Evolutionary conservation across 2,329 filamentous ascomycete species (phyloP).

Genomic region (Fusarium veterinarium): DNA sequence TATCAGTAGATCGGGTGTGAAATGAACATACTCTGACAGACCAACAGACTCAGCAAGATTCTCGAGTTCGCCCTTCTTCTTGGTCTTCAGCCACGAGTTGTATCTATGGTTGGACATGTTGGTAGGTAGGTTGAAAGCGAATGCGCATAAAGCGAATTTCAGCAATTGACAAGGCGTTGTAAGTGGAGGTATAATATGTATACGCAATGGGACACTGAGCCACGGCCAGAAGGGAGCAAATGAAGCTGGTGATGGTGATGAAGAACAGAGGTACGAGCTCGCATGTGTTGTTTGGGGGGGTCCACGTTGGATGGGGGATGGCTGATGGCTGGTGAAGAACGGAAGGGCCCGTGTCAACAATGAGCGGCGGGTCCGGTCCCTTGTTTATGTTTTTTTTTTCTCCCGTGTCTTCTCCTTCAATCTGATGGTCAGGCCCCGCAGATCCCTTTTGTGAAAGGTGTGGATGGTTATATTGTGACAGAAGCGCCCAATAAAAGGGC

Average conservation of each 20-base stretch:
- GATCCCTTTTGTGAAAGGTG: conserved; percentile 12
- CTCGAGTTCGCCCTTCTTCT: conserved; percentile 84
- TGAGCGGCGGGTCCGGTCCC: conserved; percentile 25
- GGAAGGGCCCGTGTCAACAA: conserved; percentile 25
- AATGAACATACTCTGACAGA: conserved; percentile 73
- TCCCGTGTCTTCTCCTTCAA: conserved; percentile 15
- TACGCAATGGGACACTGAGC: not conserved
- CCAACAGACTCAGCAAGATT: conserved; percentile 79
- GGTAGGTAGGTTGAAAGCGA: not conserved
- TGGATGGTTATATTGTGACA: conserved; percentile 3
- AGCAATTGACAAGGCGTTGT: not conserved
- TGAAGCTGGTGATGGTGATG: conserved; percentile 28
- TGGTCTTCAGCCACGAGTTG: conserved; percentile 80
- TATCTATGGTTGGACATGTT: conserved; percentile 49
- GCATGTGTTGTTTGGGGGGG: conserved; percentile 27
- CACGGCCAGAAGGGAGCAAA: conserved; percentile 12
- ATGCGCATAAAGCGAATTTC: conserved; percentile 41
- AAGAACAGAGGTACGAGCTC: conserved; percentile 28
- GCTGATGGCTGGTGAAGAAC: conserved; percentile 15
- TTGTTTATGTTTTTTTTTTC: conserved; percentile 43
- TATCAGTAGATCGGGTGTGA: not conserved
- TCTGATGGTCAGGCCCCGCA: conserved; percentile 25
- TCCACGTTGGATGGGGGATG: conserved; percentile 30
- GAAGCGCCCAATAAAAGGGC: conserved; percentile 6
- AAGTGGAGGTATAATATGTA: not conserved